Percentiles rank a stretch among this genome's conserved stretches.
These are phyloP conservation scores for Sclerotinia nivalis DNA, from an alignment of 2,329 filamentous ascomycete genomes.

Conservation along the genomic window DNA sequence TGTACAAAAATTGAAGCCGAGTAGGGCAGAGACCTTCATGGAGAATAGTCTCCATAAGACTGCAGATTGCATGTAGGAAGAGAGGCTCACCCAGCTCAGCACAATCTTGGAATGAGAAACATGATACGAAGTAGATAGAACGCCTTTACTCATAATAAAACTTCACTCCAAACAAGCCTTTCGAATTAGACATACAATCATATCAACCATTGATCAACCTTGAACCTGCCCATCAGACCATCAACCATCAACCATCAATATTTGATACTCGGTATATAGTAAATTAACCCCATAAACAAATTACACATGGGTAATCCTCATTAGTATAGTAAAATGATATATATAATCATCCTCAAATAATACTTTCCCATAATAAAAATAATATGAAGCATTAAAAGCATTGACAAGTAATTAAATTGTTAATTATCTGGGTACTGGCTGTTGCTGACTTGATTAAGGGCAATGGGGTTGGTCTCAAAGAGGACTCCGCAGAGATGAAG, in stretches of 20 bases:
- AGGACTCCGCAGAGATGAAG: not conserved
- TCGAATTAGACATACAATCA: not conserved
- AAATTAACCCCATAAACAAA: constrained; percentile 2
- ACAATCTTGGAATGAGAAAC: not conserved
- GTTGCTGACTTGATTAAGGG: constrained; percentile 1
- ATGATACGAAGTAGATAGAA: not conserved
- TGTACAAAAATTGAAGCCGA: constrained; percentile 18
- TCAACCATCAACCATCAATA: not conserved
- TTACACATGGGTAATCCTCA: not conserved
- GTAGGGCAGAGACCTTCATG: constrained; percentile 16
- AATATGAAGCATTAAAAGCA: constrained; percentile 4
- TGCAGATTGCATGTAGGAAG: not conserved
- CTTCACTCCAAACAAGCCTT: not conserved
- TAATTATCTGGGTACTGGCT: not conserved
- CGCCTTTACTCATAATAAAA: not conserved
- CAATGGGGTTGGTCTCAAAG: not conserved
- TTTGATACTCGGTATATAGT: constrained; percentile 2
- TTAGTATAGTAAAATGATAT: not conserved
- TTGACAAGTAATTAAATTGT: constrained; percentile 4
- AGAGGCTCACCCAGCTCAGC: not conserved
- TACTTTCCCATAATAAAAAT: not conserved
- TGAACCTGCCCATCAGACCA: not conserved
- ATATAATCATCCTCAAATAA: not conserved
- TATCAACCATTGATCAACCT: not conserved
- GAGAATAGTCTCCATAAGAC: constrained; percentile 18